A percentile compares a stretch with the other conserved stretches of the same genome.
phyloP scores from a whole-genome alignment of 352 stramenopile genomes.

The Pythium dissotocum region DNA sequence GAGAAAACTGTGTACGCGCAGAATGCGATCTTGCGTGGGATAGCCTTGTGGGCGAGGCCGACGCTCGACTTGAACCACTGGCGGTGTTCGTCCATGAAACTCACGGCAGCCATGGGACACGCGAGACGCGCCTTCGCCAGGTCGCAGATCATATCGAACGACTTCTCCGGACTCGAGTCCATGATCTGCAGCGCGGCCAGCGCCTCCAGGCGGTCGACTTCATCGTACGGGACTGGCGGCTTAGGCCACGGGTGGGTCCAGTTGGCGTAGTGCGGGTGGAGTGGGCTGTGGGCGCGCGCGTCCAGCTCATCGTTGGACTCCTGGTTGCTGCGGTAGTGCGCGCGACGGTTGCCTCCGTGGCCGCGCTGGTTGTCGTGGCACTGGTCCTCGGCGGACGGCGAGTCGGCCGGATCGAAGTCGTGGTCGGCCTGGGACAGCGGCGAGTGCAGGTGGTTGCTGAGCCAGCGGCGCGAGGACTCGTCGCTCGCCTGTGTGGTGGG shows the following conservation, averaged over 20 bases:
- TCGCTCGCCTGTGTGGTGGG: constrained; percentile 34
- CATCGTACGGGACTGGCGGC: constrained; percentile 54
- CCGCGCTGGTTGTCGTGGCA: constrained; percentile 30
- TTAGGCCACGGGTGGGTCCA: constrained; percentile 78
- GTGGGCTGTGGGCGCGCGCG: constrained; percentile 22
- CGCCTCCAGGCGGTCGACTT: constrained; percentile 51
- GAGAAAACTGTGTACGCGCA: constrained; percentile 67
- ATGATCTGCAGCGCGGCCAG: constrained; percentile 59
- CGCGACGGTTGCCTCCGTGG: constrained; percentile 14
- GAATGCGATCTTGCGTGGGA: constrained; percentile 80
- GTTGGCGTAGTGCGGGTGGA: constrained; percentile 23
- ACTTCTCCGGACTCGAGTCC: constrained; percentile 57
- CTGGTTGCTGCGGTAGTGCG: constrained; percentile 28
- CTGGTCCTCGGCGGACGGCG: constrained; percentile 22
- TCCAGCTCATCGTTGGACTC: constrained; percentile 31
- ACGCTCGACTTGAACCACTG: constrained; percentile 83
- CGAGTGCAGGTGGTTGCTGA: constrained; percentile 68
- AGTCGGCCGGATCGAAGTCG: constrained; percentile 37
- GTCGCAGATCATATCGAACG: constrained; percentile 81
- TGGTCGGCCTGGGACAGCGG: constrained; percentile 47
- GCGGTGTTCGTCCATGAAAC: constrained; percentile 73
- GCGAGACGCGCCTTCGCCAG: constrained; percentile 61
- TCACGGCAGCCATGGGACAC: constrained; percentile 79
- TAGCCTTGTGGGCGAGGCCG: constrained; percentile 71
- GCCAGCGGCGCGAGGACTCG: constrained; percentile 47